A percentile compares a stretch with the other conserved stretches of the same genome.
Conservation (phyloP, 2,329 filamentous ascomycete genomes). For the Fusarium heterosporum region DNA sequence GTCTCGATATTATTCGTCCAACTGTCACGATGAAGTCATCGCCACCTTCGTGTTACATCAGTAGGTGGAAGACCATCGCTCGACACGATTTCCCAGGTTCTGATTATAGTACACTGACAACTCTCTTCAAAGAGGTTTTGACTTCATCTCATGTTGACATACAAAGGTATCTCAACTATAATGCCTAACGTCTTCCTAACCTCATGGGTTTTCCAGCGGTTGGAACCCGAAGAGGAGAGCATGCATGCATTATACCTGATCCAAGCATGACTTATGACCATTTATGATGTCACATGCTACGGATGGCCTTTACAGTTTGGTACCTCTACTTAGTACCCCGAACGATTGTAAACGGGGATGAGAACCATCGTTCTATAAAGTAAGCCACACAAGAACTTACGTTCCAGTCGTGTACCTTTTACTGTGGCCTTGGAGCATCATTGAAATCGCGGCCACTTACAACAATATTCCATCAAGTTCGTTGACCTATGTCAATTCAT, state of each 20-base stretch:
- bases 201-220: background rate
- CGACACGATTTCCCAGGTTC: background rate
- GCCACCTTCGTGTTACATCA: constrained; percentile 8
- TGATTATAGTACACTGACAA: background rate
- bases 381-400: background rate
- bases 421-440: background rate
- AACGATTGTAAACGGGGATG: background rate
- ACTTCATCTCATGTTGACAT: background rate
- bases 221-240: background rate
- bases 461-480: background rate
- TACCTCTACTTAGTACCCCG: background rate
- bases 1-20: background rate
- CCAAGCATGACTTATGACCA: background rate
- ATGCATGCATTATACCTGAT: background rate
- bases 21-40: constrained; percentile 18
- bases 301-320: background rate
- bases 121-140: background rate
- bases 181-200: background rate
- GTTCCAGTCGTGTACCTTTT: background rate
- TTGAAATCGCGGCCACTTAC: background rate
- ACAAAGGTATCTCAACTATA: background rate
- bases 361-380: background rate
- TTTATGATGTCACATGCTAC: constrained; percentile 15
- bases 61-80: background rate
- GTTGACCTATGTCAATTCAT: background rate